Percentiles rank a stretch among this genome's conserved stretches.
phyloP scores from a whole-genome alignment of 1,284 basidiomycete genomes.

The Ustilago bromivora region DNA sequence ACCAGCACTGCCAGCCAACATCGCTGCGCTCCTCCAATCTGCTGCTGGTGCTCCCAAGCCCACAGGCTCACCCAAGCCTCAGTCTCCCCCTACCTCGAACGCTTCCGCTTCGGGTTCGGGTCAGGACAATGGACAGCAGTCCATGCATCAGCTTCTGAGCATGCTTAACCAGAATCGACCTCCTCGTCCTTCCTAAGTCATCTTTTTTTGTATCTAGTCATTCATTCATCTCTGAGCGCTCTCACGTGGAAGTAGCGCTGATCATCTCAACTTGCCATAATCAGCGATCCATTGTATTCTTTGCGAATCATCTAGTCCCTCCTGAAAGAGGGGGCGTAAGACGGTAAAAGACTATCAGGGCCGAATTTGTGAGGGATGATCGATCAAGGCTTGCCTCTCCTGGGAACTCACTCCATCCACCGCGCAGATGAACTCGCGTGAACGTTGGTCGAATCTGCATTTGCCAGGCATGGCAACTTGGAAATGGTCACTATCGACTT shows the following conservation, averaged over 20 bases:
- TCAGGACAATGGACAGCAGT: conserved; percentile 44
- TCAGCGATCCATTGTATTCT: neutral
- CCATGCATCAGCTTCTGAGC: conserved; percentile 45
- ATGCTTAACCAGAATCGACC: conserved; percentile 51
- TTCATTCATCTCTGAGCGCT: neutral
- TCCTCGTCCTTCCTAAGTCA: conserved; percentile 32
- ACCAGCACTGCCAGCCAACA: conserved; percentile 47
- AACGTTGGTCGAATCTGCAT: too few species aligned
- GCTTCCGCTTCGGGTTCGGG: conserved; percentile 10
- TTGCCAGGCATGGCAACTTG: too few species aligned
- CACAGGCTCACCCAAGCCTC: conserved; percentile 42
- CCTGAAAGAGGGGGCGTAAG: neutral
- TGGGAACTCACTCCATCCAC: too few species aligned
- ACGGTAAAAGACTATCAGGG: too few species aligned
- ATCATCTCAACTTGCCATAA: neutral
- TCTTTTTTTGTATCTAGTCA: neutral
- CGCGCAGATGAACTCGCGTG: too few species aligned
- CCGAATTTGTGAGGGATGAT: too few species aligned
- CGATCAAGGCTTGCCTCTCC: too few species aligned
- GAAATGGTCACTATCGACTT: too few species aligned
- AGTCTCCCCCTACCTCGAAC: conserved; percentile 29
- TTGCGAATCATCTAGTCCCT: neutral
- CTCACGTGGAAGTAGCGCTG: neutral
- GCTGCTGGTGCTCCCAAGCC: conserved; percentile 48
- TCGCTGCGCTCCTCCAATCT: conserved; percentile 50